Evolutionary conservation across 306 rosid species (phyloP), one percentile per base, ranked within the genome.

Genomic region (Gillenia trifoliata): DNA sequence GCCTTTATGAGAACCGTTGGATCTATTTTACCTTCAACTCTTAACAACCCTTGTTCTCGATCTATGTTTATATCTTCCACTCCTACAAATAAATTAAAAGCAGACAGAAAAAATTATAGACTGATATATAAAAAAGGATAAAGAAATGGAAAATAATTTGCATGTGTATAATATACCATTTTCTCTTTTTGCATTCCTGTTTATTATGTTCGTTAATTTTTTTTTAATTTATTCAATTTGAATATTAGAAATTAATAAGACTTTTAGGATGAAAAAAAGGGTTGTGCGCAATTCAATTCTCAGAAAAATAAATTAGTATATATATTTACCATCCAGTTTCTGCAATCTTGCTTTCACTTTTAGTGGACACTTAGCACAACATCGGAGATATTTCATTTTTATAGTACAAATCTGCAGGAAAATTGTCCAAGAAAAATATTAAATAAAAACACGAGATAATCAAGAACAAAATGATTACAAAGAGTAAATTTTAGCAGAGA

Each of bases 31-130:
- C 83, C 79, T 16, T 43, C 8, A 31, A 79, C 71, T 67, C 47
- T 74, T 19, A 79, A 57, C 64, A 75, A 6, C 47, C 78, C 83
- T 74, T 28, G 65, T 25, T 74, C 30, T 33, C 25, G 50, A 73
- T 67, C 75, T 1, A 79, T 9, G 1, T 17, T 61, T 3, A 74
- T 28, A 30, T 59, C 57, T 3, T 79, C 34, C 71, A 79, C 78
- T 28, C 83, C 83, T 74, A 28, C 2, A 45, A 6, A 30, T 2
- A 12, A 31, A 45, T 11, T 11, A 15, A 5, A 17, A 2, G 47
- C 0, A 0, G 25, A 34, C 5, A 1, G 31, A 61, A 38, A 20
- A 59, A 40, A 40, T 12, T 6, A 11, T 10, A 29, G 29, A 30
- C 15, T 28, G 16, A 28, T 38, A 38, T 8, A 8, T 38, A 38